Evolutionary conservation across 192 early-diverging fungal genomes (phyloP).

Genomic region (Helicostylum pulchrum): DNA sequence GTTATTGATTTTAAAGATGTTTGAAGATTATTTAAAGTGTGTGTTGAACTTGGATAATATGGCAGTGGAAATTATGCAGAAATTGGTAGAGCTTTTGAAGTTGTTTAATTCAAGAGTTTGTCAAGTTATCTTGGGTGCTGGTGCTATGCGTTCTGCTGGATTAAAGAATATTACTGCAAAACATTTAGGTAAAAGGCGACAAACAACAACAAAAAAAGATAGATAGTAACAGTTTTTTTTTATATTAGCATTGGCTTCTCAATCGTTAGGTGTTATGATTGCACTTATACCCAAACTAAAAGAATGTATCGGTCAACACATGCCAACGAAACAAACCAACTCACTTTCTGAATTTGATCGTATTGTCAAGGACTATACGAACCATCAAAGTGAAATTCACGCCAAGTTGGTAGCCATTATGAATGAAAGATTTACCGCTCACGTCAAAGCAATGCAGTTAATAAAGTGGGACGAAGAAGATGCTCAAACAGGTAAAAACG

Average conservation of each 20-base stretch:
- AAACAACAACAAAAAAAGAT: background rate
- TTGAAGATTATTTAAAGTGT: constrained; percentile 90
- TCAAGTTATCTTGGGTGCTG: constrained; percentile 97
- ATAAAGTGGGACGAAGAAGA: constrained; percentile 55
- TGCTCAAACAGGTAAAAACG: constrained; percentile 13
- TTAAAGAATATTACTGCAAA: constrained; percentile 96
- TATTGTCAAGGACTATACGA: constrained; percentile 72
- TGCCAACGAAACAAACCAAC: constrained; percentile 76
- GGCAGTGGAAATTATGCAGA: constrained; percentile 84
- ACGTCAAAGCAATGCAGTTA: constrained; percentile 67
- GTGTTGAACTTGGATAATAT: constrained; percentile 75
- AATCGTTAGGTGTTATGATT: constrained; percentile 86
- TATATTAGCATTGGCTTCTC: constrained; percentile 78
- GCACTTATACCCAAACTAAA: constrained; percentile 83
- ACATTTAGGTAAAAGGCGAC: constrained; percentile 66
- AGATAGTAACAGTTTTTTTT: background rate
- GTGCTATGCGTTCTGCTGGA: constrained; percentile 95
- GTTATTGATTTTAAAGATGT: constrained; percentile 83
- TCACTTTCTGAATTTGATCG: constrained; percentile 91
- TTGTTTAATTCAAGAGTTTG: constrained; percentile 93
- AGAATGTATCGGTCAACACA: constrained; percentile 64
- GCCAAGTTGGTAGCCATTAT: constrained; percentile 92
- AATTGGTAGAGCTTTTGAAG: constrained; percentile 83
- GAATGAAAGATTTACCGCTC: constrained; percentile 81
- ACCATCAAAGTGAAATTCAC: constrained; percentile 92